Percentiles rank a stretch among this genome's conserved stretches.
These are phyloP conservation scores for Kodamaea fukazawae DNA, from an alignment of 805 yeast species.

Conservation along the genomic window DNA sequence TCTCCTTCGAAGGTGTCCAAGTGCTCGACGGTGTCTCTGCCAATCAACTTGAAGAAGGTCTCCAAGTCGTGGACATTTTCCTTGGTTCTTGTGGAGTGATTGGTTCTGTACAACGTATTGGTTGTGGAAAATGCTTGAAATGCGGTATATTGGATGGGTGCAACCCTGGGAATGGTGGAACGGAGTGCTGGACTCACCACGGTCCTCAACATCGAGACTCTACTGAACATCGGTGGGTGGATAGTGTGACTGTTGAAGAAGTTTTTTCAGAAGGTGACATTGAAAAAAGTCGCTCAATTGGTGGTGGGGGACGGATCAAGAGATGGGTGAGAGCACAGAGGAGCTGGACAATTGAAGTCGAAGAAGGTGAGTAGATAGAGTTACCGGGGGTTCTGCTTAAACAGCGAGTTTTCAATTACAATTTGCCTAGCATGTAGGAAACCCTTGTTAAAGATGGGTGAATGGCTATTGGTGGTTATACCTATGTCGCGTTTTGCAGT, in stretches of 20 bases:
- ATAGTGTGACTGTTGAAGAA: constrained; percentile 1
- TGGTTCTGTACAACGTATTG: constrained; percentile 36
- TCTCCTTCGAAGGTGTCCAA: constrained; percentile 60
- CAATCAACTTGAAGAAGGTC: constrained; percentile 73
- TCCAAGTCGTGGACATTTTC: constrained; percentile 58
- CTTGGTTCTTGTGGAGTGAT: constrained; percentile 49
- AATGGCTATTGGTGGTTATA: too few species aligned
- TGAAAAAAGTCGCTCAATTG: too few species aligned
- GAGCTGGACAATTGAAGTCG: too few species aligned
- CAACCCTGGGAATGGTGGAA: constrained; percentile 1
- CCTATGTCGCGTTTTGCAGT: too few species aligned
- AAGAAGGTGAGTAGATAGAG: too few species aligned
- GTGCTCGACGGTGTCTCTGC: constrained; percentile 69
- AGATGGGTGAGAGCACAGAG: too few species aligned
- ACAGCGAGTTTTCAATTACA: too few species aligned
- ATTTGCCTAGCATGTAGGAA: too few species aligned
- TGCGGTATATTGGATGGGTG: neutral
- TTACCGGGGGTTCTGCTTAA: too few species aligned
- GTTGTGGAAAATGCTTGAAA: constrained; percentile 12
- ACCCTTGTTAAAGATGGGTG: too few species aligned
- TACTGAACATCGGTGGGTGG: constrained; percentile 5
- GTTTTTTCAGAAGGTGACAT: constrained; percentile 2
- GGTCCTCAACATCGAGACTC: constrained; percentile 1
- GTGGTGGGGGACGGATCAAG: too few species aligned
- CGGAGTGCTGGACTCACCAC: constrained; percentile 3